Evolutionary conservation across 129 eudicot species (phyloP).

Genomic region (Flaveria brownii): DNA sequence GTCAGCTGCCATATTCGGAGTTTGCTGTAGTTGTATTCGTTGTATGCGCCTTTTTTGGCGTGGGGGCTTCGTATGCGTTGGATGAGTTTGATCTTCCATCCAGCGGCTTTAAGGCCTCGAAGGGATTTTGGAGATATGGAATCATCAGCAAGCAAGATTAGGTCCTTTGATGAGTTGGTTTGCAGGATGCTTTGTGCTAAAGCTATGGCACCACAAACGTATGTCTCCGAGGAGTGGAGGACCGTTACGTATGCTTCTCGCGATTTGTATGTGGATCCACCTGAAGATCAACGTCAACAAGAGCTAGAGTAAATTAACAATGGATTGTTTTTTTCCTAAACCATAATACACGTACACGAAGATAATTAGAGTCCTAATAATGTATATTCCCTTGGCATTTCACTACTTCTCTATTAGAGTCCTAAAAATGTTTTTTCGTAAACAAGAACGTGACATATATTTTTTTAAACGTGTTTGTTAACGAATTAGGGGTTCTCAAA

Average conservation of each 20-base stretch:
- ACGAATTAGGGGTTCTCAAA: too few species aligned
- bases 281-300: conserved; percentile 9
- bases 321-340: too few species aligned
- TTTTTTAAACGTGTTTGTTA: too few species aligned
- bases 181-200: conserved; percentile 78
- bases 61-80: conserved; percentile 69
- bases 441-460: too few species aligned
- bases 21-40: conserved; percentile 83
- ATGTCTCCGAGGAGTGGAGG: conserved; percentile 72
- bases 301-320: too few species aligned
- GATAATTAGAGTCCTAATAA: too few species aligned
- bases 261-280: conserved; percentile 17
- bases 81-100: conserved; percentile 75
- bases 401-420: too few species aligned
- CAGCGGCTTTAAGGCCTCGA: conserved; percentile 52
- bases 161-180: conserved; percentile 67
- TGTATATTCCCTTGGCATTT: too few species aligned
- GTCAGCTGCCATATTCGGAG: conserved; percentile 76
- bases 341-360: too few species aligned
- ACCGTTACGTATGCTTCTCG: conserved; percentile 79
- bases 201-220: conserved; percentile 85
- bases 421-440: too few species aligned
- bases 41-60: conserved; percentile 56
- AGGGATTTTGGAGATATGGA: conserved; percentile 49
- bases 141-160: conserved; percentile 65